Conservation (phyloP, 768 basidiomycete species). For the Coprinopsis sp. region DNA sequence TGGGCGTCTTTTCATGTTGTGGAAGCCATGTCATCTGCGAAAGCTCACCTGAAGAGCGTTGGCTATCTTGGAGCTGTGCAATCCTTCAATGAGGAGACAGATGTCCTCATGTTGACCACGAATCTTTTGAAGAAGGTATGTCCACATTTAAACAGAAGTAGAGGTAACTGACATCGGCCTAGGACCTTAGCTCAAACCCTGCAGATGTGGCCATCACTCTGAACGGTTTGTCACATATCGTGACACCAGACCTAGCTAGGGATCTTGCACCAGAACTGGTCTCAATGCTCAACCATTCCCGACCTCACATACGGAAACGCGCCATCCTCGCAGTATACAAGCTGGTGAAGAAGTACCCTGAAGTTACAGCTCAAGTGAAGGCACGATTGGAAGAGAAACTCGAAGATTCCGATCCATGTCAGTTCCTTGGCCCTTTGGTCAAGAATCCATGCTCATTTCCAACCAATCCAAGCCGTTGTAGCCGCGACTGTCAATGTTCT, state of each 20-base stretch:
- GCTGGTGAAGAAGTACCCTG: constrained; percentile 77
- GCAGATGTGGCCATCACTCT: constrained; percentile 72
- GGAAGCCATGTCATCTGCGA: constrained; percentile 94
- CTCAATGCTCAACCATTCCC: constrained; percentile 85
- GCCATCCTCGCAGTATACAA: constrained; percentile 83
- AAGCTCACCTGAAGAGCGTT: constrained; percentile 88
- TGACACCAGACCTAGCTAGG: constrained; percentile 84
- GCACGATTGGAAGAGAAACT: constrained; percentile 72
- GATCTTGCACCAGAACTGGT: constrained; percentile 85
- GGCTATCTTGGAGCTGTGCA: constrained; percentile 92
- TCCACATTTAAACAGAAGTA: constrained; percentile 9
- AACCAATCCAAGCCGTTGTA: constrained; percentile 64
- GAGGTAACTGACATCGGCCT: constrained; percentile 20
- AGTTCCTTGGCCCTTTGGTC: constrained; percentile 12
- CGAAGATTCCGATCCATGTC: constrained; percentile 73
- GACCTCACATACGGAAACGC: constrained; percentile 83
- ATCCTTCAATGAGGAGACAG: constrained; percentile 91
- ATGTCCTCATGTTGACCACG: constrained; percentile 95
- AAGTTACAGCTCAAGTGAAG: constrained; percentile 62
- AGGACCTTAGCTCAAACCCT: constrained; percentile 81
- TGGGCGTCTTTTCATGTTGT: constrained; percentile 97
- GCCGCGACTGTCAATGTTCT: constrained; percentile 91
- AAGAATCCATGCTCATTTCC: not conserved
- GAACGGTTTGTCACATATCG: constrained; percentile 78
- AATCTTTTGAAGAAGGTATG: constrained; percentile 91